phyloP scores from a whole-genome alignment of 495 filamentous ascomycete genomes.

The Evernia prunastri region DNA sequence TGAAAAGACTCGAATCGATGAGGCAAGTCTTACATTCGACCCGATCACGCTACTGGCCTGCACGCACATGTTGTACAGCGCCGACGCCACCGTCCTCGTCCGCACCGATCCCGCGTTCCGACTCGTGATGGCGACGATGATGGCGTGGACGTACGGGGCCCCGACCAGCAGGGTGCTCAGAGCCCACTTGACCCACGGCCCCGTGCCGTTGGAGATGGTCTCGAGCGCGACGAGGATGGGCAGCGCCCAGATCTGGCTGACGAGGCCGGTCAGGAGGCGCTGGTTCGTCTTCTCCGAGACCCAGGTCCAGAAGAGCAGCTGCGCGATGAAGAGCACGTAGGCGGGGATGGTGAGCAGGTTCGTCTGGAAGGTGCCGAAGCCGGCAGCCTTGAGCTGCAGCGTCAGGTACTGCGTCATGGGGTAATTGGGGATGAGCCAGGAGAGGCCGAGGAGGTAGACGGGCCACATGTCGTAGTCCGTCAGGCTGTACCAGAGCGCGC shows the following conservation, averaged over 20 bases:
- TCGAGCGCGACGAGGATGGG: slow-evolving; percentile 49
- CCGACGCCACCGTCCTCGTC: slow-evolving; percentile 32
- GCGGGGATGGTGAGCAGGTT: slow-evolving; percentile 65
- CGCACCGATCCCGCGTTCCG: slow-evolving; percentile 34
- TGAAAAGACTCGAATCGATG: no score
- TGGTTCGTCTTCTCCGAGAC: slow-evolving; percentile 54
- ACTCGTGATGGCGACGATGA: slow-evolving; percentile 30
- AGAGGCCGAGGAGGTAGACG: slow-evolving; percentile 57
- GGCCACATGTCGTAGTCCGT: slow-evolving; percentile 69
- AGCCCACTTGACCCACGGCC: slow-evolving; percentile 4
- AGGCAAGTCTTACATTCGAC: slow-evolving; percentile 55
- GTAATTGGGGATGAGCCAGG: slow-evolving; percentile 47
- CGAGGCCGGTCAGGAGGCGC: slow-evolving; percentile 42
- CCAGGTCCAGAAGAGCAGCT: slow-evolving; percentile 48
- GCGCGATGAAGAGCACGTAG: slow-evolving; percentile 40
- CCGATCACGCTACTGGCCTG: slow-evolving; percentile 57
- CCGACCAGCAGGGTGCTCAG: slow-evolving; percentile 27
- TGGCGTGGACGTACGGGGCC: slow-evolving; percentile 30
- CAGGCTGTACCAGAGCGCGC: slow-evolving; percentile 50
- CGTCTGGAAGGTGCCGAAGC: slow-evolving; percentile 60
- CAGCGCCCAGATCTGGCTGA: slow-evolving; percentile 52
- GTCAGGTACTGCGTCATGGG: slow-evolving; percentile 55
- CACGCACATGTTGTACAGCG: slow-evolving; percentile 70
- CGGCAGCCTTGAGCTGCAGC: slow-evolving; percentile 50
- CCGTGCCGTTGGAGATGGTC: slow-evolving; percentile 29